Conservation (phyloP, 2,329 filamentous ascomycete species). For the Ascochyta lentis region DNA sequence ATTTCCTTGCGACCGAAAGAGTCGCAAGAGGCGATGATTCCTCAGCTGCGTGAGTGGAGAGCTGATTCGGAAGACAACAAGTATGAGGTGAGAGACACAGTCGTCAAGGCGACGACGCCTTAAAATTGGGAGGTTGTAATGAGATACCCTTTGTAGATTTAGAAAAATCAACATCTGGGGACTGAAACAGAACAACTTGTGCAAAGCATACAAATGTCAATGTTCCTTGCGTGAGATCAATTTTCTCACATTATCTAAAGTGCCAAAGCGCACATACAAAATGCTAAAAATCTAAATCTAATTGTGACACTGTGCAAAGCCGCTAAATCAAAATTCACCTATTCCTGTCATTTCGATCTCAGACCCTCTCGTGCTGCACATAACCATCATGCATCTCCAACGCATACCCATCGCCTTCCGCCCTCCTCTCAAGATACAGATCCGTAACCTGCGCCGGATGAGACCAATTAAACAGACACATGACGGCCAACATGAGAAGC, state of each 20-base stretch:
- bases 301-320: too few species aligned
- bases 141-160: neutral
- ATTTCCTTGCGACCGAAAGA: neutral
- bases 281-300: too few species aligned
- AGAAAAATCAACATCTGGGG: neutral
- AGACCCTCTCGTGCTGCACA: neutral
- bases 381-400: neutral
- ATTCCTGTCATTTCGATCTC: neutral
- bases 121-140: neutral
- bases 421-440: conserved; percentile 3
- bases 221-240: too few species aligned
- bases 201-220: too few species aligned
- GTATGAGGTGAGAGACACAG: neutral
- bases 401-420: neutral
- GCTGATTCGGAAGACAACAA: neutral
- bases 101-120: neutral
- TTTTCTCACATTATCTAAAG: too few species aligned
- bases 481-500: conserved; percentile 51
- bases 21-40: conserved; percentile 1
- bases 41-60: neutral
- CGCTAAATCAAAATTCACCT: too few species aligned
- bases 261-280: too few species aligned
- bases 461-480: conserved; percentile 46
- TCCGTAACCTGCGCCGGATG: conserved; percentile 41
- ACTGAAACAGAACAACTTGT: neutral